These are phyloP conservation scores for Lathyrus aphaca DNA, from an alignment of 306 rosid genomes.

Conservation along the genomic window DNA sequence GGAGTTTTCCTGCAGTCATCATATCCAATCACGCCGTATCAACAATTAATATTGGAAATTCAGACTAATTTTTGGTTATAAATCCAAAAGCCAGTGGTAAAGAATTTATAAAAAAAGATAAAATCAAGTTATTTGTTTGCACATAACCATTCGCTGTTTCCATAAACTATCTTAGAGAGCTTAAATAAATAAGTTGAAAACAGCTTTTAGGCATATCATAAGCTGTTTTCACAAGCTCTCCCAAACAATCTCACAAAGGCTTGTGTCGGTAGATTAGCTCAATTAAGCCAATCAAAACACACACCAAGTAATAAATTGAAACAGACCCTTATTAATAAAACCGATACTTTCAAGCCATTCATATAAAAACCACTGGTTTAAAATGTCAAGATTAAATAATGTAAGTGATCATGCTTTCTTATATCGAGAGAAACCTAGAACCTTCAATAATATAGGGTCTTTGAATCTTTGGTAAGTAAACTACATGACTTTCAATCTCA, in stretches of 20 bases:
- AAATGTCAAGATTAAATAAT: background rate
- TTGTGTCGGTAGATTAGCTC: background rate
- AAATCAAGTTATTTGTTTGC: background rate
- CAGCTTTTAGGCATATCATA: no score
- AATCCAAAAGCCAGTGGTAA: constrained; percentile 14
- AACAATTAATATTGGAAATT: constrained; percentile 33
- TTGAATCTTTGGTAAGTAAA: background rate
- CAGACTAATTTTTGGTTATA: constrained; percentile 13
- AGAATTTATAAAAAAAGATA: background rate
- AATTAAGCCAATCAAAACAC: background rate
- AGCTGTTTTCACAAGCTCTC: background rate
- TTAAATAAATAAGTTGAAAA: background rate
- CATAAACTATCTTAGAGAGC: background rate
- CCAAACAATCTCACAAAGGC: background rate
- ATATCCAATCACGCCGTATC: constrained; percentile 32
- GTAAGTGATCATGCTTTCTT: background rate
- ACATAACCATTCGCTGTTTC: background rate
- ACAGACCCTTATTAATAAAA: background rate
- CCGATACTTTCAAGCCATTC: constrained; percentile 12
- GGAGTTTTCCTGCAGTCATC: constrained; percentile 63
- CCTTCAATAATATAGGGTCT: background rate
- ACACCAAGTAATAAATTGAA: no score
- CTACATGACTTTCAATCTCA: background rate
- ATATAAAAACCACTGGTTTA: constrained; percentile 4
- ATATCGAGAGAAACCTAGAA: background rate